Evolutionary conservation across 345 rosid genomes (phyloP).

Genomic region (Geranium brycei): DNA sequence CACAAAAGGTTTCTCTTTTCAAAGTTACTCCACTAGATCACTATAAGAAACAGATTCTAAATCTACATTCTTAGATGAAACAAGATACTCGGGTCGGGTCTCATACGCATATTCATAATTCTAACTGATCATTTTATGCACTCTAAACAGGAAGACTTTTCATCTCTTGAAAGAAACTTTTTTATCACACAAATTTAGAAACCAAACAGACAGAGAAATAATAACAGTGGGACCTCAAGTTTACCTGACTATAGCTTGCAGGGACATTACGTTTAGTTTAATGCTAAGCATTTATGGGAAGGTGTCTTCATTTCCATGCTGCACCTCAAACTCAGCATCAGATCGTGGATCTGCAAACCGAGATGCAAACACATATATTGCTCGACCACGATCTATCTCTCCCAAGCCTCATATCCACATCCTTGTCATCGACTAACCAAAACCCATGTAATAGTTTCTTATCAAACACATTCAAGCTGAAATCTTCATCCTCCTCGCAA

Average conservation of each 20-base stretch:
- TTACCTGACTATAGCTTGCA: constrained; percentile 90
- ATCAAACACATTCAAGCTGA: constrained; percentile 55
- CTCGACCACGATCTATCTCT: constrained; percentile 86
- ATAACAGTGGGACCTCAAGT: not conserved
- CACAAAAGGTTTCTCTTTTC: not conserved
- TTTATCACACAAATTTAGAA: not conserved
- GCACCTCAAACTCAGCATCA: constrained; percentile 78
- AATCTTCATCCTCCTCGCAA: constrained; percentile 43
- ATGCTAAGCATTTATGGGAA: constrained; percentile 87
- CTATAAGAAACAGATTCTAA: not conserved
- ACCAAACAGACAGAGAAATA: not conserved
- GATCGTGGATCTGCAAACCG: constrained; percentile 90
- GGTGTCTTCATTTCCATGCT: constrained; percentile 92
- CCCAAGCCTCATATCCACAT: constrained; percentile 79
- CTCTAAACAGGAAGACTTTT: too few species aligned
- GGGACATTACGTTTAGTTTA: constrained; percentile 78
- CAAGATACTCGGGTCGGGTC: not conserved
- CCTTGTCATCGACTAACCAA: constrained; percentile 81
- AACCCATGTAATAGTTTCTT: constrained; percentile 68
- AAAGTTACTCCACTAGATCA: not conserved
- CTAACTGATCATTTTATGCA: too few species aligned
- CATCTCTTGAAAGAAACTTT: not conserved
- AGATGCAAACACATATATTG: constrained; percentile 65
- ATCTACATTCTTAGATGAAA: not conserved
- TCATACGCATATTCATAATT: not conserved